Evolutionary conservation across 495 filamentous ascomycete genomes (phyloP), one percentile per base, ranked within the genome.

Genomic region (Aspergillus incahuasiensis): DNA sequence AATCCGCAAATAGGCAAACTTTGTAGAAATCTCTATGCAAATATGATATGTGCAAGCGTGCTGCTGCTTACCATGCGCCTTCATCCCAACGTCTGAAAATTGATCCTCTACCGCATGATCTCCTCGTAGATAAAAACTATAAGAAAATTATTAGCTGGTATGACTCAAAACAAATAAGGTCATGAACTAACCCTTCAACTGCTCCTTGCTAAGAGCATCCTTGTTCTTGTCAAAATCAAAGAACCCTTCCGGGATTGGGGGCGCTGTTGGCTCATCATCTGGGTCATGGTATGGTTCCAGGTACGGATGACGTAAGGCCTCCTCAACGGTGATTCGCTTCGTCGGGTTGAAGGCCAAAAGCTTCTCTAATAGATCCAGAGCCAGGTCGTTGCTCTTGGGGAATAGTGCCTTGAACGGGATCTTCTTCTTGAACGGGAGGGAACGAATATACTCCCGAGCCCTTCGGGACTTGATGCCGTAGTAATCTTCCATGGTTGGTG

Each of bases 221-320:
- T 99, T 99, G 78, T 96, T 94, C 81, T 96, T 96, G 76, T 99
- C 95, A 68, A 99, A 99, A 72, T 97, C 94, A 71, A 99, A 99
- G 82, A 99, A 99, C 65, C 95, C 91, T 65, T 97, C 91, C 0
- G 95, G 95, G 62, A 99, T 99, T 15, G 95, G 91, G 12, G 89
- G 86, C 11, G 95, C 95, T 15, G 90, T 96, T 39, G 95, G 95
- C 82, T 99, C 95, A 71, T 99, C 95, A 61, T 97, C 95, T 15
- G 95, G 95, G 68, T 99, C 95, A 70, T 99, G 95, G 73, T 99
- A 99, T 3, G 95, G 94, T 73, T 97, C 95, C 32, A 99, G 82
- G 72, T 99, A 99, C 6, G 95, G 94, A 73, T 99, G 95, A 70
- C 92, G 90, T 60, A 99, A 79, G 28, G 95, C 95, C 51, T 97